Evolutionary conservation across 2,329 filamentous ascomycete genomes (phyloP), one percentile per base, ranked within the genome.

Genomic region (Stylonectria norvegica): DNA sequence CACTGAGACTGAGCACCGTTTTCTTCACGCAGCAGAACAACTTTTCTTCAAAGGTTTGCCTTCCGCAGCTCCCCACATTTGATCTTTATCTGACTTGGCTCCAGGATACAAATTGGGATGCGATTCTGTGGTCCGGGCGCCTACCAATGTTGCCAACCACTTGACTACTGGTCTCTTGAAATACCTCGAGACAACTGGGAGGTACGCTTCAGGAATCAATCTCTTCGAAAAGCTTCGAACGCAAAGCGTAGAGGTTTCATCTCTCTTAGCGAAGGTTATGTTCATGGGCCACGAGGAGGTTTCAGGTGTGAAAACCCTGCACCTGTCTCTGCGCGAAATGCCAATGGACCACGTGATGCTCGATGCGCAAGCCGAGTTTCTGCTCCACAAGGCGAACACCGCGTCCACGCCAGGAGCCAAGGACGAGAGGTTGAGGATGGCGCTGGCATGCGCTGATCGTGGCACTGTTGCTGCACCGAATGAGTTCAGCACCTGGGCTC

Each of bases 281-380:
- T 86, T 97, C 54, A 89, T 93, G 74, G 93, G 89, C 15, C 90
- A 96, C 52, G 93, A 98, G 62, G 93, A 98, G 62, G 93, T 98
- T n/a, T 84, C 94, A 54, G 93, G 90, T 2, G 86, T 98, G 20
- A 81, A 89, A 46, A 76, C 95, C 14, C 75, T 98, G 36, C 86
- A 95, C 60, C 84, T 95, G 37, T 86, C 89, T 3, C 76, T 98
- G 19, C 85, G 94, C 62, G 85, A 96, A 55, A 79, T 91, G 0
- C 90, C 93, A 0, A 97, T 98, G 90, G 93, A 98, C 66, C 96
- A 97, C 62, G 86, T 94, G 22, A 84, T 98, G 68, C 81, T 98
- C 8, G 91, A 97, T 58, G 87, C 90, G 31, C 93, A 98, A 64
- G 90, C 93, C 14, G 82, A 89, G 11, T 98, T 97, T 59, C 81